A percentile compares a stretch with the other conserved stretches of the same genome.
Conservation (phyloP, 2,329 filamentous ascomycete genomes). For the Alternaria sp. region DNA sequence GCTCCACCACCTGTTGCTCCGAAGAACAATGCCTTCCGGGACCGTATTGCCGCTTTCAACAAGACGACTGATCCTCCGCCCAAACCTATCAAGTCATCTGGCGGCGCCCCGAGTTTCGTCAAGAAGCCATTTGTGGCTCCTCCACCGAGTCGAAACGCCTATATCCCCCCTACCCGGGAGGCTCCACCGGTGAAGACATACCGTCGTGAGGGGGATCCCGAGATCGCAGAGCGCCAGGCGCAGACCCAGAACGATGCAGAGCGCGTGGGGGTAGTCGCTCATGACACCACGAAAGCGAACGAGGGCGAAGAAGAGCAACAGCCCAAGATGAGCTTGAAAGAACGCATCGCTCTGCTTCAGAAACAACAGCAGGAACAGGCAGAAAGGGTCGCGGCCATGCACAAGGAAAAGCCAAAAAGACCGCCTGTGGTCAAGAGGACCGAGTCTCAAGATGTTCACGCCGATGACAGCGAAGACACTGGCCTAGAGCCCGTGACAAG, state of each 20-base stretch:
- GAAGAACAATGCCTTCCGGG: constrained; percentile 89
- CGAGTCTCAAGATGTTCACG: constrained; percentile 55
- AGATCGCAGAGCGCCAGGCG: constrained; percentile 67
- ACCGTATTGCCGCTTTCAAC: constrained; percentile 97
- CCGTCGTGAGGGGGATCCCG: constrained; percentile 84
- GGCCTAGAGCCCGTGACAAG: constrained; percentile 50
- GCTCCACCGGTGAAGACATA: constrained; percentile 78
- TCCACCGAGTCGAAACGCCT: constrained; percentile 90
- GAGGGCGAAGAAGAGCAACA: constrained; percentile 74
- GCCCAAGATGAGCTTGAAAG: constrained; percentile 92
- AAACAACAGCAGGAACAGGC: constrained; percentile 93
- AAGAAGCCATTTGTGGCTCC: constrained; percentile 98
- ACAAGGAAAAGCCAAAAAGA: constrained; percentile 87
- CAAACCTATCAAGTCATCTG: constrained; percentile 82
- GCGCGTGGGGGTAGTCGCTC: constrained; percentile 67
- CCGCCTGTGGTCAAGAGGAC: constrained; percentile 70
- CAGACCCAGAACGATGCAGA: constrained; percentile 73
- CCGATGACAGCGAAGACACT: constrained; percentile 49
- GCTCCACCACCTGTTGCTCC: constrained; percentile 73
- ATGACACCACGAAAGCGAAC: constrained; percentile 52
- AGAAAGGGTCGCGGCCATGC: constrained; percentile 77
- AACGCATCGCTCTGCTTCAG: constrained; percentile 91
- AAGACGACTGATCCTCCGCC: constrained; percentile 84
- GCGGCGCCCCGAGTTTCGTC: constrained; percentile 74
- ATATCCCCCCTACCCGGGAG: constrained; percentile 78